phyloP scores from a whole-genome alignment of 2,329 filamentous ascomycete genomes.

The Xylaria sp. region DNA sequence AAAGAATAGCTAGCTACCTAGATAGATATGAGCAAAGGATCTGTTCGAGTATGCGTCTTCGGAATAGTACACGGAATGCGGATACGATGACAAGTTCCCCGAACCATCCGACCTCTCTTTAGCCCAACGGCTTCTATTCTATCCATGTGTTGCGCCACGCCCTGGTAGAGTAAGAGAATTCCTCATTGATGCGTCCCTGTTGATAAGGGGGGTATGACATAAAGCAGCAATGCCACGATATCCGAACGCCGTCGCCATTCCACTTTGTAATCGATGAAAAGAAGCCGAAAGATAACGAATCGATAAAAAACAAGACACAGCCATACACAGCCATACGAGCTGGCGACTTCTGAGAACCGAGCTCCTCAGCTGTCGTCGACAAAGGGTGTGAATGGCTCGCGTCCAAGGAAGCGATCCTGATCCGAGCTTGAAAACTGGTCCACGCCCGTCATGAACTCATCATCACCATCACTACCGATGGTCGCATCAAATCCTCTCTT shows the following conservation, averaged over 20 bases:
- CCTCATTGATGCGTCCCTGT: background rate
- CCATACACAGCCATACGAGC: no score
- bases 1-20: background rate
- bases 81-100: background rate
- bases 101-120: background rate
- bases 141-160: background rate
- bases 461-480: constrained; percentile 11
- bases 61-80: background rate
- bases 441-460: constrained; percentile 7
- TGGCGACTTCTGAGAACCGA: background rate
- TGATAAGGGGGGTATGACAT: background rate
- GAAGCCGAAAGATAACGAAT: background rate
- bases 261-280: background rate
- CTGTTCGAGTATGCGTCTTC: background rate
- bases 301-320: no score
- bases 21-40: background rate
- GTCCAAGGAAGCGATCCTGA: constrained; percentile 14
- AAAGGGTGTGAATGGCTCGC: constrained; percentile 13
- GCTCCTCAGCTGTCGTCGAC: constrained; percentile 8
- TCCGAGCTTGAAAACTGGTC: constrained; percentile 6
- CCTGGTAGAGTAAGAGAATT: background rate
- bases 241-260: background rate
- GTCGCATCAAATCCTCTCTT: constrained; percentile 19
- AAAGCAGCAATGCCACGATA: background rate
- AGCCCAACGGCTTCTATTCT: background rate